These are phyloP conservation scores for Globisporangium polare DNA, from an alignment of 352 stramenopile species.

Conservation along the genomic window DNA sequence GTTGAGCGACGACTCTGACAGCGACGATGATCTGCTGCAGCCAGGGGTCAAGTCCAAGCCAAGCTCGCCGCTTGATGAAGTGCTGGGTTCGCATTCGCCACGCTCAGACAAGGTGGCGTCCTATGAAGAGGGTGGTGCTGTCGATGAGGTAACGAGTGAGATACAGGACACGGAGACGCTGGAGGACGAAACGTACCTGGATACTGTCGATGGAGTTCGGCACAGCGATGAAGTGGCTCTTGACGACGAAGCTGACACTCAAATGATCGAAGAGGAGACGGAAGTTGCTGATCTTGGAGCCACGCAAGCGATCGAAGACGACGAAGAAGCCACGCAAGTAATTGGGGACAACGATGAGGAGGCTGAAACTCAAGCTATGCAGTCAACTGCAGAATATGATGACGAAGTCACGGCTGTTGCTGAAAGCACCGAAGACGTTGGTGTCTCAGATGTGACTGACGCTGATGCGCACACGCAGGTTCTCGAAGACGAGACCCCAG, in stretches of 20 bases:
- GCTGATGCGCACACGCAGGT: neutral
- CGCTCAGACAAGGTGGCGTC: neutral
- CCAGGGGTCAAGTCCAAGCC: neutral
- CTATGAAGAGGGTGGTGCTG: neutral
- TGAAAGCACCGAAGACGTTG: neutral
- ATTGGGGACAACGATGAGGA: neutral
- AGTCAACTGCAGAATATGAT: neutral
- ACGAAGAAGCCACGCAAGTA: neutral
- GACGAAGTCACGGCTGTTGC: neutral
- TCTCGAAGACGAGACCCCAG: neutral
- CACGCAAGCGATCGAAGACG: constrained; percentile 3
- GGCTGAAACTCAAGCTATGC: neutral
- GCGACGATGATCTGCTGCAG: constrained; percentile 38
- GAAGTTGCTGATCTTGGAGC: neutral
- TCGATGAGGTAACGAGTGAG: neutral
- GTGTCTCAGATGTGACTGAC: neutral
- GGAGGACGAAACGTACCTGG: neutral
- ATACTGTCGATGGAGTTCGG: neutral
- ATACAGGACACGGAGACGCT: constrained; percentile 2
- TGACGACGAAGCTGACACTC: constrained; percentile 16
- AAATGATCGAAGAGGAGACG: constrained; percentile 21
- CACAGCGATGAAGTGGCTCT: neutral
- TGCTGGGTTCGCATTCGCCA: constrained; percentile 1
- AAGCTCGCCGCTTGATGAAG: neutral
- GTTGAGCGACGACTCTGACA: constrained; percentile 34